These are phyloP conservation scores for Lophiostoma macrostomum DNA, from an alignment of 495 filamentous ascomycete species.

Conservation along the genomic window DNA sequence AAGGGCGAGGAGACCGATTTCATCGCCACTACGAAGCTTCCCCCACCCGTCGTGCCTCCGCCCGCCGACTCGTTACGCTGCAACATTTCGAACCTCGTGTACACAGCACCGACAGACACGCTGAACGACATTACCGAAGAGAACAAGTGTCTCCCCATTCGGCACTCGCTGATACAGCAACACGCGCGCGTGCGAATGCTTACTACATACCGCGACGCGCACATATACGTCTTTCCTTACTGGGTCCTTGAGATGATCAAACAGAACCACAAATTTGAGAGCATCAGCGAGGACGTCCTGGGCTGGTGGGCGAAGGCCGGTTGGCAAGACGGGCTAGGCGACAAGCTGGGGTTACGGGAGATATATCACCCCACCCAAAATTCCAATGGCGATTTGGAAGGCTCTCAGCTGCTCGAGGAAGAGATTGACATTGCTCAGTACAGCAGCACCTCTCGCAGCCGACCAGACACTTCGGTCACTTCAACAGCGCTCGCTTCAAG, in stretches of 20 bases:
- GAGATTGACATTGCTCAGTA: conserved; percentile 62
- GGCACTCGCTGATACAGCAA: conserved; percentile 66
- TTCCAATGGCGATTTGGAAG: conserved; percentile 42
- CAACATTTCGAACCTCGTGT: conserved; percentile 64
- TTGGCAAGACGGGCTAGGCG: conserved; percentile 78
- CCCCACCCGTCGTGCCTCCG: conserved; percentile 53
- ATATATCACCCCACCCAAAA: conserved; percentile 52
- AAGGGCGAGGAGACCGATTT: conserved; percentile 94
- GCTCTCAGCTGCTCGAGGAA: conserved; percentile 44
- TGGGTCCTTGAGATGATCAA: conserved; percentile 85
- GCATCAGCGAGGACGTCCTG: conserved; percentile 84
- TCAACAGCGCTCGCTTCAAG: conserved; percentile 44
- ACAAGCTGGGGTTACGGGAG: conserved; percentile 70
- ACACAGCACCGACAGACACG: conserved; percentile 77
- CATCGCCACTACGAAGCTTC: conserved; percentile 66
- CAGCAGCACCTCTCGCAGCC: conserved; percentile 51
- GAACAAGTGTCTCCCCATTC: conserved; percentile 65
- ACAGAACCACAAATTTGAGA: conserved; percentile 75
- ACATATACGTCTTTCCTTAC: conserved; percentile 87
- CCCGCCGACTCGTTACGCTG: conserved; percentile 59
- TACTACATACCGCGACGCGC: conserved; percentile 78
- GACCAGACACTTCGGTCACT: not conserved
- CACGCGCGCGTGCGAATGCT: conserved; percentile 74
- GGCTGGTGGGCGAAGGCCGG: conserved; percentile 92
- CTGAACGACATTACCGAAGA: conserved; percentile 74